Conservation (phyloP, 805 yeast genomes). For the Zygotorulaspora sp. region DNA sequence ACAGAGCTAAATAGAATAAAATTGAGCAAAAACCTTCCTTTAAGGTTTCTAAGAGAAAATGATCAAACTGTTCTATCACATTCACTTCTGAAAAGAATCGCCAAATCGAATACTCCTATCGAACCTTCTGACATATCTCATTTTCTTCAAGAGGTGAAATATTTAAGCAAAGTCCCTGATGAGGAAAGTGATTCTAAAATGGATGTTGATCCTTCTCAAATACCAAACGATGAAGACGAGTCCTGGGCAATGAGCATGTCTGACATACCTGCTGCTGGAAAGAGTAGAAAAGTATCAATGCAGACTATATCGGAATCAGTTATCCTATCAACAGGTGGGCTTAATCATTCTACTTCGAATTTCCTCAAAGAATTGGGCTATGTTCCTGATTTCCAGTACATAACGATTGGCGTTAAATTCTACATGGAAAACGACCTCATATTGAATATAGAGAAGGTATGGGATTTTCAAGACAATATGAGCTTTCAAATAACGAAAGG, state of each 20-base stretch:
- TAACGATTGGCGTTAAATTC: slow-evolving; percentile 30
- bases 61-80: slow-evolving; percentile 15
- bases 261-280: slow-evolving; percentile 77
- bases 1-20: slow-evolving; percentile 33
- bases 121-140: slow-evolving; percentile 7
- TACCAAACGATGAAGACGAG: not conserved
- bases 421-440: slow-evolving; percentile 30
- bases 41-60: slow-evolving; percentile 10
- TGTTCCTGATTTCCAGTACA: slow-evolving; percentile 43
- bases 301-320: slow-evolving; percentile 62
- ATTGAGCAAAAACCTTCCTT: slow-evolving; percentile 24
- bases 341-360: slow-evolving; percentile 33
- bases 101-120: slow-evolving; percentile 16
- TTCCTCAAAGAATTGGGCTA: slow-evolving; percentile 68
- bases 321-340: slow-evolving; percentile 29
- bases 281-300: slow-evolving; percentile 49
- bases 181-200: slow-evolving; percentile 4
- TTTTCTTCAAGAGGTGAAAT: slow-evolving; percentile 4
- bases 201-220: slow-evolving; percentile 8
- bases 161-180: not conserved
- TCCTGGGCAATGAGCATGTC: slow-evolving; percentile 60
- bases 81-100: slow-evolving; percentile 17
- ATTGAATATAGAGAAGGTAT: slow-evolving; percentile 27
- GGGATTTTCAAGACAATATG: slow-evolving; percentile 29
- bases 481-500: slow-evolving; percentile 51